A percentile compares a stretch with the other conserved stretches of the same genome.
These are phyloP conservation scores for Cydonia oblonga DNA, from an alignment of 331 rosid genomes.

Conservation along the genomic window DNA sequence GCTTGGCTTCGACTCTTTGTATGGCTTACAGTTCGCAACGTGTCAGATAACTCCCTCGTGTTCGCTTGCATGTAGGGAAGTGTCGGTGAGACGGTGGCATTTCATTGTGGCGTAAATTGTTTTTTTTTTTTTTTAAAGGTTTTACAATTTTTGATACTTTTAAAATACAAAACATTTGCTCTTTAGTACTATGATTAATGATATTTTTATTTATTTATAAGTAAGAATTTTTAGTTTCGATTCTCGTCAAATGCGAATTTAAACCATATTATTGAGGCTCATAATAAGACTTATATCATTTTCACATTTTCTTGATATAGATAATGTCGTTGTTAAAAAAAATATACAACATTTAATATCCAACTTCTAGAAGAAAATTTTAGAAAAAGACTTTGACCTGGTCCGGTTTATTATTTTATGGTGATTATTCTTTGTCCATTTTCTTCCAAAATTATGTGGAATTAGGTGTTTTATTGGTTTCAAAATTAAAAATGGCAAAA, in stretches of 20 bases:
- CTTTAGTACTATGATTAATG: too few species aligned
- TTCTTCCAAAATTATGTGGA: background rate
- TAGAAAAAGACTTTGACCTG: background rate
- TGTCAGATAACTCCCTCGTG: background rate
- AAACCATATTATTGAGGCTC: fast-evolving
- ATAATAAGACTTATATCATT: too few species aligned
- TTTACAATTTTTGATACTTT: too few species aligned
- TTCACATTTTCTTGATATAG: too few species aligned
- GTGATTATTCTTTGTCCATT: background rate
- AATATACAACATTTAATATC: background rate
- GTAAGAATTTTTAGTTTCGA: fast-evolving
- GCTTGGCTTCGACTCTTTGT: constrained; percentile 14
- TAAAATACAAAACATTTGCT: too few species aligned
- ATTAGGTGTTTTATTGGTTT: background rate
- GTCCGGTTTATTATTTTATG: background rate
- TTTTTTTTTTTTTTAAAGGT: too few species aligned
- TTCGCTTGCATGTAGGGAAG: constrained; percentile 23
- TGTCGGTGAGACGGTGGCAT: constrained; percentile 35
- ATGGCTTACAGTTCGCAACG: constrained; percentile 17
- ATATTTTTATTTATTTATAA: fast-evolving
- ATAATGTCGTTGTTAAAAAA: background rate
- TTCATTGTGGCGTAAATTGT: too few species aligned
- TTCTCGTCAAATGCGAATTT: fast-evolving
- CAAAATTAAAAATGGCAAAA: background rate
- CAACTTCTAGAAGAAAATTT: background rate